Evolutionary conservation across 306 rosid genomes (phyloP).

Genomic region (Gillenia trifoliata): DNA sequence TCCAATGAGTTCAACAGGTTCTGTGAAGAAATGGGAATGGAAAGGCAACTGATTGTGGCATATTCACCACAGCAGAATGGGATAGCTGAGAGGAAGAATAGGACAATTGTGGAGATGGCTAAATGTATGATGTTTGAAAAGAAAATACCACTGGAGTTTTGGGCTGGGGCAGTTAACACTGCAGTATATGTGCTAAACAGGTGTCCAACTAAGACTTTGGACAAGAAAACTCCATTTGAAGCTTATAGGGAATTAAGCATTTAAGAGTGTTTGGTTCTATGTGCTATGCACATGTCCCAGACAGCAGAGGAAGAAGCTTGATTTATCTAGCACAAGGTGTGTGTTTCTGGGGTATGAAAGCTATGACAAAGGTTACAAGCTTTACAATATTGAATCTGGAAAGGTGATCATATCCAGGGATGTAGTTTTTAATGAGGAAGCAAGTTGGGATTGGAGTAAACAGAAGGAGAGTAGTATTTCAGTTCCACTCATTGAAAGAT

Average conservation of each 20-base stretch:
- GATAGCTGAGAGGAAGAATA: neutral
- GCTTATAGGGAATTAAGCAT: neutral
- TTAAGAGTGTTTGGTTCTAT: neutral
- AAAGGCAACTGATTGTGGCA: neutral
- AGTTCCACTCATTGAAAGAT: neutral
- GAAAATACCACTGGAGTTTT: neutral
- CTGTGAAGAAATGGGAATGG: neutral
- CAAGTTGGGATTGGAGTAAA: neutral
- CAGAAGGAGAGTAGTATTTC: neutral
- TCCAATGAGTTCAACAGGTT: neutral
- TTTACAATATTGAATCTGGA: no score
- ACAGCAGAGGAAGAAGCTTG: neutral
- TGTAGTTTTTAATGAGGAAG: no score
- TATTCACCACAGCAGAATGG: constrained; percentile 4
- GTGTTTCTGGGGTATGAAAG: neutral
- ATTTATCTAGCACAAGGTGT: neutral
- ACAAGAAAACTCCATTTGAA: neutral
- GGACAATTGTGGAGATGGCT: neutral
- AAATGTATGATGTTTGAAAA: neutral
- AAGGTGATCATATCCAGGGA: no score
- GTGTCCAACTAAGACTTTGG: neutral
- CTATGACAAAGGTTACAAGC: neutral
- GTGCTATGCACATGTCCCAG: neutral
- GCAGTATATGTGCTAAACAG: neutral
- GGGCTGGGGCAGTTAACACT: neutral